Percentiles rank a stretch among this genome's conserved stretches.
phyloP scores from a whole-genome alignment of 2,329 filamentous ascomycete species.

The Cladosporium sp. region DNA sequence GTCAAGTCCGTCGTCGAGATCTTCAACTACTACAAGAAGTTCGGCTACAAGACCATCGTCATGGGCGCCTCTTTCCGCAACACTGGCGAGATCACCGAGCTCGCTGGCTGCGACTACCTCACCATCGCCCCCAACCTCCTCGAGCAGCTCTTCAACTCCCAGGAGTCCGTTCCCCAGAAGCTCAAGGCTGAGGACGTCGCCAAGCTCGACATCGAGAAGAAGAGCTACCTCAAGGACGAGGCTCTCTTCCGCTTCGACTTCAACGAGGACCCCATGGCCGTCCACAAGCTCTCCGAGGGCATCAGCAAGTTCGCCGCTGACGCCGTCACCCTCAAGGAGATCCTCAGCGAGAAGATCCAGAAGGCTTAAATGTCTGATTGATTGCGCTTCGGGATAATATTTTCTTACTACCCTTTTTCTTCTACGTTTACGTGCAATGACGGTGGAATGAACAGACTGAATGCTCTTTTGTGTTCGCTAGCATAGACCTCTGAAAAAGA shows the following conservation, averaged over 20 bases:
- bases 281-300: conserved; percentile 98
- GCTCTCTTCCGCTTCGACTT: conserved; percentile 93
- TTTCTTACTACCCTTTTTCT: neutral
- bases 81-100: conserved; percentile 92
- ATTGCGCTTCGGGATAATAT: neutral
- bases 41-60: conserved; percentile 97
- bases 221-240: conserved; percentile 86
- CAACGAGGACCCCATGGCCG: conserved; percentile 99
- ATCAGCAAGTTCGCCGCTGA: conserved; percentile 99
- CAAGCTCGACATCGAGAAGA: conserved; percentile 74
- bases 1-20: conserved; percentile 89
- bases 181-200: conserved; percentile 64
- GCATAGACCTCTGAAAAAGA: neutral
- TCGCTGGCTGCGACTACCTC: conserved; percentile 96
- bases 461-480: neutral
- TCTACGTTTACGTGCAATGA: conserved; percentile 7
- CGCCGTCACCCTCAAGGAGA: conserved; percentile 85
- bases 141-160: conserved; percentile 86
- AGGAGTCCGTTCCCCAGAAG: conserved; percentile 80
- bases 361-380: conserved; percentile 7
- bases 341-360: conserved; percentile 77
- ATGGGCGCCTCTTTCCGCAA: conserved; percentile 99
- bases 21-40: conserved; percentile 99
- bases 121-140: conserved; percentile 95
- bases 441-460: conserved; percentile 6